These are phyloP conservation scores for Helenozyma baotianmanensis DNA, from an alignment of 805 yeast species.

Conservation along the genomic window DNA sequence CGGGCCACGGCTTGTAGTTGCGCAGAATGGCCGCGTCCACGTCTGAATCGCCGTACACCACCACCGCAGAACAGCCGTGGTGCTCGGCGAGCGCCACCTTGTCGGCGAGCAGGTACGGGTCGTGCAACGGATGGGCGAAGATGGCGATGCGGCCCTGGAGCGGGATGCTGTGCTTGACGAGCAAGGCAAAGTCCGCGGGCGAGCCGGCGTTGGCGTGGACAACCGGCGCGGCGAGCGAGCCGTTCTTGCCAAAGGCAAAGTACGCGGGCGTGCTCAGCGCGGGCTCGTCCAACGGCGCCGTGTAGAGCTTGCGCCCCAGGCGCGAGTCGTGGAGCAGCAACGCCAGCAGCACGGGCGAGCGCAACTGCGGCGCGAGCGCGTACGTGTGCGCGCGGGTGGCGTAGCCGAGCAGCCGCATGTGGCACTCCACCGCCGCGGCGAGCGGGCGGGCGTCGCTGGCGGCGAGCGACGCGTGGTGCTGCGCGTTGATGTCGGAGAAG, in stretches of 20 bases:
- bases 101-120: slow-evolving; percentile 7
- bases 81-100: slow-evolving; percentile 11
- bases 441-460: slow-evolving; percentile 23
- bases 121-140: slow-evolving; percentile 12
- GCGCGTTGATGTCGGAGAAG: slow-evolving; percentile 22
- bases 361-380: slow-evolving; percentile 5
- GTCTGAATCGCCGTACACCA: slow-evolving; percentile 12
- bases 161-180: slow-evolving; percentile 16
- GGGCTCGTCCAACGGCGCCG: slow-evolving; percentile 22
- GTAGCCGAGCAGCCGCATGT: slow-evolving; percentile 27
- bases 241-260: slow-evolving; percentile 23
- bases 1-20: slow-evolving; percentile 5
- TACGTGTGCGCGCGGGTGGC: slow-evolving; percentile 16
- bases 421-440: slow-evolving; percentile 19
- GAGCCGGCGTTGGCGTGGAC: slow-evolving; percentile 30
- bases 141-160: slow-evolving; percentile 26
- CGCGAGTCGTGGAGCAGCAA: slow-evolving; percentile 21
- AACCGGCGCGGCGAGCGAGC: slow-evolving; percentile 20
- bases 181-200: slow-evolving; percentile 22
- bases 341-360: slow-evolving; percentile 23
- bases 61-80: slow-evolving; percentile 10
- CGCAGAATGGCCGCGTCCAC: slow-evolving; percentile 9
- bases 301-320: slow-evolving; percentile 20
- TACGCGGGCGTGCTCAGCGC: slow-evolving; percentile 28
- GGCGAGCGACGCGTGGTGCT: slow-evolving; percentile 18